These are phyloP conservation scores for Cystoisospora suis DNA, from an alignment of 169 alveolate genomes.

Conservation along the genomic window DNA sequence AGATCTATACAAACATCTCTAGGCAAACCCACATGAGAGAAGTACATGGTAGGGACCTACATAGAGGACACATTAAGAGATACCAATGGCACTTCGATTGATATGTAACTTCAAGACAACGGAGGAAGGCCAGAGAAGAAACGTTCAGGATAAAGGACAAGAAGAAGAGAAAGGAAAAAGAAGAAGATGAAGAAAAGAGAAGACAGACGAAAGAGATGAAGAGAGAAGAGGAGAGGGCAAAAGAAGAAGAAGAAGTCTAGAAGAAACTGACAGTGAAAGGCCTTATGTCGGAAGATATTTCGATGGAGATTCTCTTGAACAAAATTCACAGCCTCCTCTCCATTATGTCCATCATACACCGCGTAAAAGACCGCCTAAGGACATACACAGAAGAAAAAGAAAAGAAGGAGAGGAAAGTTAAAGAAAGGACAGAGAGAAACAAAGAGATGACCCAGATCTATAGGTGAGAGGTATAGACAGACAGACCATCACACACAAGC, in stretches of 20 bases:
- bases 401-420: background rate
- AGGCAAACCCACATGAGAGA: too few species aligned
- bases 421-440: background rate
- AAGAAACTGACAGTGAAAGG: slow-evolving; percentile 29
- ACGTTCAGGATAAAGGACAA: background rate
- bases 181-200: background rate
- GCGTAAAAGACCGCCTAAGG: slow-evolving; percentile 71
- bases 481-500: background rate
- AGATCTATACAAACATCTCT: too few species aligned
- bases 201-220: background rate
- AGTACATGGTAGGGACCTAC: too few species aligned
- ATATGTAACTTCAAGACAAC: background rate
- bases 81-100: too few species aligned
- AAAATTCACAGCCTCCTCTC: slow-evolving; percentile 76
- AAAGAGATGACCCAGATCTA: background rate
- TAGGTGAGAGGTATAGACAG: background rate
- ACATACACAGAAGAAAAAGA: background rate
- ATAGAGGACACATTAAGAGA: too few species aligned
- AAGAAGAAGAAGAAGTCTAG: too few species aligned
- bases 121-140: background rate
- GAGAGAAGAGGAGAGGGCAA: background rate
- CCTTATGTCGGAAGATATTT: slow-evolving; percentile 53
- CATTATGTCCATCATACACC: slow-evolving; percentile 80
- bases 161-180: background rate
- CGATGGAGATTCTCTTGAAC: slow-evolving; percentile 70